Base-by-base conservation (phyloP, 1,284 basidiomycete genomes). In the Trametes hirsuta region DNA sequence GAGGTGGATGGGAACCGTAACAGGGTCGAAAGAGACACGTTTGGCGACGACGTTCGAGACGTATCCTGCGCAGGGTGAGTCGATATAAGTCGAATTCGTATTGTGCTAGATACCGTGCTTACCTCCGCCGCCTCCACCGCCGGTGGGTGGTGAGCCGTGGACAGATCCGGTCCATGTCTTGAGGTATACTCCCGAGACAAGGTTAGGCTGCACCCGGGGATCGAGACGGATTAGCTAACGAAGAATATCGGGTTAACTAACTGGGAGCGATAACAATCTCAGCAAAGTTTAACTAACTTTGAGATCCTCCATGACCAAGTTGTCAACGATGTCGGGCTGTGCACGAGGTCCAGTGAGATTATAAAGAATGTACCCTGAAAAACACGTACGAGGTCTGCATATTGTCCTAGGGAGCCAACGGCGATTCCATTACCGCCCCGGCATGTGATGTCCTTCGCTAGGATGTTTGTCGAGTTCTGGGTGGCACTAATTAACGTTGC, bases 381-480 rank as follows among this genome's bases (percentile, higher is more conserved):
- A 25, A 37, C 6, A 64, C 78, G 62, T 55, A 85, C 83, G 64
- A 85, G 65, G 59, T 84, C 77, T 3, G 74, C 72, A 66, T 88
- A 88, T 69, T 88, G 86, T 0, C 82, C 86, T 15, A 87, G 73
- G 4, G 84, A 86, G 15, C 86, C 86, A 63, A 88, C 81, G 0
- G 86, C 84, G 45, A 88, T 80, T 3, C 85, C 86, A 58, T 85
- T 87, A 10, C 86, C 86, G n/a, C 85, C 85, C 24, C 79, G 76
- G 63, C 85, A 86, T 24, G 79, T 81, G 40, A 84, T 76, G 66
- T 84, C 82, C 0, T 75, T 70, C 0, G 77, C 79, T 15, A 77
- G 50, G 58, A 88, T 76, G 62, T 85, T 83, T 1, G 84, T 82
- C 22, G 84, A 83, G 69, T 86, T 87, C 79, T 86, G 36, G 6